Evolutionary conservation across 2,329 filamentous ascomycete genomes (phyloP), one percentile per base, ranked within the genome.

Genomic region (Ophiosphaerella narmari): DNA sequence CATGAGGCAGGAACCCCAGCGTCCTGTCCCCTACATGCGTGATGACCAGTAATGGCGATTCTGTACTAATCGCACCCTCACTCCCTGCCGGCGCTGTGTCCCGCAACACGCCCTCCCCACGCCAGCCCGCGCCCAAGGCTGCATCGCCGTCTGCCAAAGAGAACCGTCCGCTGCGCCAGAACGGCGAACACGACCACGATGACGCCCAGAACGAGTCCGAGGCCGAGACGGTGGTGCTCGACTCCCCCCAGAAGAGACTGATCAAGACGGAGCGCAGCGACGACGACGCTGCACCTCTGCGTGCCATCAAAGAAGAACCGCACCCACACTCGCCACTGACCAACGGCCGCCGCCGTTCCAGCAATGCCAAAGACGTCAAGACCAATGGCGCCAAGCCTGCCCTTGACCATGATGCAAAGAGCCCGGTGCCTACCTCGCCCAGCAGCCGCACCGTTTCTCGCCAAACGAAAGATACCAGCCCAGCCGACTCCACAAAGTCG

Each of bases 221-320:
- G 65, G 78, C 78, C 43, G 78, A 80, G 66, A 80, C 78, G 29
- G 73, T 79, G 50, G 76, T 80, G 33, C 70, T 78, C 41, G 74
- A 69, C 46, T 60, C 68, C 32, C 67, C 70, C 46, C 68, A 72
- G 54, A 71, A 68, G 54, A 73, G 73, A 63, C 50, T 65, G 55
- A 72, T 75, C 65, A 75, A 75, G 63, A 69, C 63, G 23, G 74
- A 75, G 62, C 66, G 68, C 58, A 62, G 57, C 54, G 68, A 72
- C 47, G 65, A 64, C 39, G 56, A 67, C 45, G 55, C 55, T n/a
- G 48, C 52, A 13, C 57, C 48, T 11, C 55, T 65, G 55, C 58
- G 60, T 40, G 54, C 61, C 40, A 62, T 67, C 61, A 67, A 70
- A 45, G 66, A 70, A 44, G 59, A 55, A 40, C 56, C 61, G 21